Percentiles rank a stretch among this genome's conserved stretches.
Evolutionary conservation across 2,329 filamentous ascomycete species (phyloP).

Genomic region (Fonsecaea pugnacius): DNA sequence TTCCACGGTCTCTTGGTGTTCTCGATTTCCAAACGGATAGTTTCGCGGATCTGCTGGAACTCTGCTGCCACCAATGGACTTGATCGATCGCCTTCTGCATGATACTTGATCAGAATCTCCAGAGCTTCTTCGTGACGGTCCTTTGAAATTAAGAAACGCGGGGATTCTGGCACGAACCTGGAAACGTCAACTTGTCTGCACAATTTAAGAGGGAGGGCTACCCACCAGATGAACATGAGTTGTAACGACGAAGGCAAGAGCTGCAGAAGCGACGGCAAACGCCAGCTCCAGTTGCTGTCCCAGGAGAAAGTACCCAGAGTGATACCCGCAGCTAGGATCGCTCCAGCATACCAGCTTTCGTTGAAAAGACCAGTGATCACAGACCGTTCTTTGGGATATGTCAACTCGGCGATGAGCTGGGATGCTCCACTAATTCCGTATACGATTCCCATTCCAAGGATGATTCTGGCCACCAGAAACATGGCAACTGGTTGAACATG

Average conservation of each 20-base stretch:
- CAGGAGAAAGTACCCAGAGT: slow-evolving; percentile 55
- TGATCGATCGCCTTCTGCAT: slow-evolving; percentile 47
- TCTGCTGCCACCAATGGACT: slow-evolving; percentile 36
- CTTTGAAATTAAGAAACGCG: slow-evolving; percentile 60
- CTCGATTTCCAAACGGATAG: slow-evolving; percentile 62
- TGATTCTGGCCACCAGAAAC: slow-evolving; percentile 28
- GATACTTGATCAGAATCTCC: slow-evolving; percentile 44
- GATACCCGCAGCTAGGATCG: slow-evolving; percentile 55
- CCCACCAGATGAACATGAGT: slow-evolving; percentile 56
- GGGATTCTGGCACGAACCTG: slow-evolving; percentile 67
- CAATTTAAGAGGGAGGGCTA: not conserved
- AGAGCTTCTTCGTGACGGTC: slow-evolving; percentile 40
- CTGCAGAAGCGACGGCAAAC: slow-evolving; percentile 69
- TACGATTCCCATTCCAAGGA: slow-evolving; percentile 30
- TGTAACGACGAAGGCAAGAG: slow-evolving; percentile 64
- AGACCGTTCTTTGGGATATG: slow-evolving; percentile 55
- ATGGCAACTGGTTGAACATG: slow-evolving; percentile 18
- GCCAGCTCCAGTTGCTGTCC: slow-evolving; percentile 57
- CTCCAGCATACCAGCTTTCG: slow-evolving; percentile 58
- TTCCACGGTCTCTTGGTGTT: slow-evolving; percentile 56
- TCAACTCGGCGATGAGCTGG: slow-evolving; percentile 51
- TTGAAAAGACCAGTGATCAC: slow-evolving; percentile 58
- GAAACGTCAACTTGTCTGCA: not conserved
- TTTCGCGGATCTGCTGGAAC: slow-evolving; percentile 52
- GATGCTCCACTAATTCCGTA: slow-evolving; percentile 34